phyloP scores from a whole-genome alignment of 164 flowering plant genomes.

The Liriodendron chinense region DNA sequence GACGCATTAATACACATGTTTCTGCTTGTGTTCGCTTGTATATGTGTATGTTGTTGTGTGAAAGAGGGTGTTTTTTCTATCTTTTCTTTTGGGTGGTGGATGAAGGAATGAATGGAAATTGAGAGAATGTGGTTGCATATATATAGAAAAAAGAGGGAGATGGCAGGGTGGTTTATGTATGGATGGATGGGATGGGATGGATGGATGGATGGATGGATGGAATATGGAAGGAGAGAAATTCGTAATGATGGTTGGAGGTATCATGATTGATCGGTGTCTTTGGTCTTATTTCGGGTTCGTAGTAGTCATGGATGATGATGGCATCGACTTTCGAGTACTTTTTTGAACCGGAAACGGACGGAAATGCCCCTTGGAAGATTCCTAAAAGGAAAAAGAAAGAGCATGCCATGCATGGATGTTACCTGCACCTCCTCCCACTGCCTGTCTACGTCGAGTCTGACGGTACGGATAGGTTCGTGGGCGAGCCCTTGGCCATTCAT shows the following conservation, averaged over 20 bases:
- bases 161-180: not conserved
- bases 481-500: no score
- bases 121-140: not conserved
- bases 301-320: not conserved
- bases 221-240: not conserved
- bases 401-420: not conserved
- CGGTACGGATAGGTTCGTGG: not conserved
- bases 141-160: not conserved
- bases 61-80: not conserved
- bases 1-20: conserved; percentile 23
- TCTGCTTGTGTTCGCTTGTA: no score
- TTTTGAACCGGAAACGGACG: not conserved
- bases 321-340: not conserved
- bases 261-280: not conserved
- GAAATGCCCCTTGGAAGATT: not conserved
- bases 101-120: not conserved
- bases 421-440: not conserved
- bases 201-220: not conserved
- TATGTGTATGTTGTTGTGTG: not conserved
- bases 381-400: not conserved
- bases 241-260: not conserved
- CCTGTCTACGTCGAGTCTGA: not conserved
- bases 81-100: not conserved
- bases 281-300: conserved; percentile 1
- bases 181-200: not conserved